These are phyloP conservation scores for Sporothrix phasma DNA, from an alignment of 2,329 filamentous ascomycete species.

Conservation along the genomic window DNA sequence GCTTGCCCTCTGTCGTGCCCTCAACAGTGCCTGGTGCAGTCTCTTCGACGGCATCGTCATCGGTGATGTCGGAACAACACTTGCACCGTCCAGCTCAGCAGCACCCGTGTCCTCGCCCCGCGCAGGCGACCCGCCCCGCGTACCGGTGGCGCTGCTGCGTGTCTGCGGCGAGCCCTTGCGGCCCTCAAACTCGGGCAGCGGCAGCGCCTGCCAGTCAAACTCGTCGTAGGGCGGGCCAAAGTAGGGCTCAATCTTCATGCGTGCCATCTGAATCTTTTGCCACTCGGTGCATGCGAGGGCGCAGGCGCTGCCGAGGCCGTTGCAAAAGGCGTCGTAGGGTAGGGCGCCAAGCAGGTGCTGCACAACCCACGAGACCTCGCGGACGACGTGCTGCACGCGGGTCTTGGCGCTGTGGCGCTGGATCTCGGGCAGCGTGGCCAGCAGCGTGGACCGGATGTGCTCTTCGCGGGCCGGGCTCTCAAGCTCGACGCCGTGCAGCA, in stretches of 20 bases:
- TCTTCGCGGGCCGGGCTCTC: constrained; percentile 25
- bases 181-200: constrained; percentile 24
- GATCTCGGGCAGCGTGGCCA: constrained; percentile 25
- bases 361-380: constrained; percentile 28
- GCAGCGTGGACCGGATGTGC: constrained; percentile 26
- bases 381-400: constrained; percentile 26
- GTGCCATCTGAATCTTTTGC: constrained; percentile 26
- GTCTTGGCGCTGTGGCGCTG: constrained; percentile 23
- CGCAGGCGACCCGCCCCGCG: neutral
- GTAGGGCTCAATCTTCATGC: constrained; percentile 29
- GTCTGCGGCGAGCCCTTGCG: neutral
- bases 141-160: neutral
- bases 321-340: constrained; percentile 26
- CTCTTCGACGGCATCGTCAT: neutral
- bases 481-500: constrained; percentile 26
- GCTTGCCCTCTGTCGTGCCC: neutral
- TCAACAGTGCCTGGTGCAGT: neutral
- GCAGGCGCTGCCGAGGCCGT: constrained; percentile 23
- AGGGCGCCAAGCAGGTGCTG: constrained; percentile 26
- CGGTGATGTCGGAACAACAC: neutral
- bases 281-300: constrained; percentile 26
- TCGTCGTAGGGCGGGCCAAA: constrained; percentile 29
- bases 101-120: neutral
- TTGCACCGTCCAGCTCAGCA: constrained; percentile 11
- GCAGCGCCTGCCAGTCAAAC: constrained; percentile 29